Evolutionary conservation across 257 asterid species (phyloP), one percentile per base, ranked within the genome.

Genomic region (Datura wrightii): DNA sequence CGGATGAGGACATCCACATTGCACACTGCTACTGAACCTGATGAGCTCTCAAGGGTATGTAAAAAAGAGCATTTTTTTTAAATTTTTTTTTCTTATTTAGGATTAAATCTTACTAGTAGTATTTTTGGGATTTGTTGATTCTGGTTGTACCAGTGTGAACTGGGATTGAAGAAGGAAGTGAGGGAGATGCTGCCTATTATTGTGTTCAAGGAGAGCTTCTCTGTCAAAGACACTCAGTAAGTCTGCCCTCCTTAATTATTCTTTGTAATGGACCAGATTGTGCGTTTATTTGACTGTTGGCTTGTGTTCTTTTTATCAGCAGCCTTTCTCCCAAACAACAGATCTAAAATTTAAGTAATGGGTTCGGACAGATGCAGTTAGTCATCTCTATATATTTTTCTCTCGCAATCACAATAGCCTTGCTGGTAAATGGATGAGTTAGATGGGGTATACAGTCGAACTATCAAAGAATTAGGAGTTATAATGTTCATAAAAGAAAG

Each of bases 101-200:
- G 15, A 56, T 4, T 62, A 1, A 41, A 62, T n/a, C 44, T 13
- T 62, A n/a, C 9, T 85, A 9, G 1, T 39, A 39, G 3, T 39
- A 39, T 19, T 65, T 19, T 54, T 34, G 52, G n/a, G 83, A 2
- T 37, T 74, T 11, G 42, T 86, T 56, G 19, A 48, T 58, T 82
- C 56, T 13, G 31, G 54, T 55, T 55, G 84, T 74, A 7, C 31
- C 85, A 93, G 98, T 91, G 93, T 91, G 97, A 92, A 84, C 37
- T 91, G 90, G 98, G 98, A 56, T 52, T 94, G 88, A 91, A 90
- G 90, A 93, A 93, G 91, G 98, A 93, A 88, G 87, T 94, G 84
- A 88, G 98, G 84, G 97, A 93, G 91, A 92, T 94, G 97, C 89
- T 94, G 41, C 98, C 98, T 67, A 87, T 94, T 83, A 81, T 94